A percentile compares a stretch with the other conserved stretches of the same genome.
These are phyloP conservation scores for Fusarium duplospermum DNA, from an alignment of 2,329 filamentous ascomycete species.

Conservation along the genomic window DNA sequence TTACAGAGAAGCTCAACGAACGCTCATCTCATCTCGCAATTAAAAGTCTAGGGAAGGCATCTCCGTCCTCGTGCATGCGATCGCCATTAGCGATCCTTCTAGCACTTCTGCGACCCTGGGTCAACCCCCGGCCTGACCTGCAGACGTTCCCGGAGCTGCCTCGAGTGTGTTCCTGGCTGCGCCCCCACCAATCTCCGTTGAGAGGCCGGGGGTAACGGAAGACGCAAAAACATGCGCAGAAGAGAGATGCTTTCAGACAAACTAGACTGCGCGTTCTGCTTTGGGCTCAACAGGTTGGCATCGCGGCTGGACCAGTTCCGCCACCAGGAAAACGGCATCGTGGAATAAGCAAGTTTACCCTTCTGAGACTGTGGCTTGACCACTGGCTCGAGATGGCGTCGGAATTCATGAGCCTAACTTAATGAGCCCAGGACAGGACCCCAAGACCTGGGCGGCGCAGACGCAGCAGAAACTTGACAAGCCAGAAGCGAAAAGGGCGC, in stretches of 20 bases:
- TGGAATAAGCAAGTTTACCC: conserved; percentile 4
- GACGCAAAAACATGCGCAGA: conserved; percentile 1
- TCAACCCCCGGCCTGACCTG: conserved; percentile 19
- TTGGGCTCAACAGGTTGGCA: not conserved
- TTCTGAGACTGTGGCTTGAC: conserved; percentile 15
- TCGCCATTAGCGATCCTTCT: conserved; percentile 7
- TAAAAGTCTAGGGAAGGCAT: not conserved
- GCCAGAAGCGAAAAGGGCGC: conserved; percentile 19
- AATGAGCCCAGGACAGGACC: not conserved
- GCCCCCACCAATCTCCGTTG: conserved; percentile 38
- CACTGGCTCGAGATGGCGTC: conserved; percentile 10
- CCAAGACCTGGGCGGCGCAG: not conserved
- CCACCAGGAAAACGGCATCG: not conserved
- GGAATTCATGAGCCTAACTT: not conserved
- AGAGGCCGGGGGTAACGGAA: not conserved
- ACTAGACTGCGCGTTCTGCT: not conserved
- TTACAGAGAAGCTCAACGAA: not conserved
- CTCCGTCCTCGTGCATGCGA: conserved; percentile 1
- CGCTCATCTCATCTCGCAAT: conserved; percentile 11
- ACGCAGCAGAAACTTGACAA: not conserved
- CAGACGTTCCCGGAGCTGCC: conserved; percentile 24
- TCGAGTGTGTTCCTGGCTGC: conserved; percentile 12
- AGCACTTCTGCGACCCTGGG: conserved; percentile 10
- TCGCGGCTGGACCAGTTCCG: not conserved
- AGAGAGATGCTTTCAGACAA: not conserved